phyloP scores from a whole-genome alignment of 805 yeast species.

The Sugiyamaella chiloensis region DNA sequence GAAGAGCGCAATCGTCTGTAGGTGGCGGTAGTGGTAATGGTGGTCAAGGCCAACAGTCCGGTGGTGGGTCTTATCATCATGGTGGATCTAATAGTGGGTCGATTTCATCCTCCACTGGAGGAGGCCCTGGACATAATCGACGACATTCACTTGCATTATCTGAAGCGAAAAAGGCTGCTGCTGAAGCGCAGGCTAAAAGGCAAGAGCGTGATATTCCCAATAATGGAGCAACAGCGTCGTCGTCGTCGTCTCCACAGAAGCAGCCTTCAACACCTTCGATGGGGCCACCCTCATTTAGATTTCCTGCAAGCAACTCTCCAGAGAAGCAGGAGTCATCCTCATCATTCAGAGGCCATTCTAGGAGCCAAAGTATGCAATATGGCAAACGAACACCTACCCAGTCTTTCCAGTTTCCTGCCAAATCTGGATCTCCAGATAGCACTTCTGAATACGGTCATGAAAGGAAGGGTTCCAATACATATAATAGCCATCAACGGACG shows the following conservation, averaged over 20 bases:
- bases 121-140: too few species aligned
- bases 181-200: constrained; percentile 72
- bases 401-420: constrained; percentile 14
- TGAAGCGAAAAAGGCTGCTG: constrained; percentile 97
- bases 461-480: constrained; percentile 18
- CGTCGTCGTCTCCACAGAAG: constrained; percentile 7
- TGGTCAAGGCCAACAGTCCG: not conserved
- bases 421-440: constrained; percentile 53
- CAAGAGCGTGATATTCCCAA: constrained; percentile 10
- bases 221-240: constrained; percentile 1
- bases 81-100: constrained; percentile 15
- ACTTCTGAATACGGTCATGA: constrained; percentile 23
- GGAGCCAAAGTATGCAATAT: constrained; percentile 21
- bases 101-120: constrained; percentile 43
- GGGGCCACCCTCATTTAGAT: constrained; percentile 10
- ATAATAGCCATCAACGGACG: constrained; percentile 47
- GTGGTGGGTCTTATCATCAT: constrained; percentile 3
- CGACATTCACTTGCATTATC: constrained; percentile 88
- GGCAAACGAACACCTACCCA: constrained; percentile 31
- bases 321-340: constrained; percentile 10
- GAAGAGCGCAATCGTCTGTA: constrained; percentile 36
- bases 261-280: not conserved
- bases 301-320: constrained; percentile 9
- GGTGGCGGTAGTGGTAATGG: not conserved
- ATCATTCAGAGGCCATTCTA: constrained; percentile 20